Percentiles rank a stretch among this genome's conserved stretches.
Conservation (phyloP, 176 grass and related monocot genomes). For the Alloteropsis semialata region DNA sequence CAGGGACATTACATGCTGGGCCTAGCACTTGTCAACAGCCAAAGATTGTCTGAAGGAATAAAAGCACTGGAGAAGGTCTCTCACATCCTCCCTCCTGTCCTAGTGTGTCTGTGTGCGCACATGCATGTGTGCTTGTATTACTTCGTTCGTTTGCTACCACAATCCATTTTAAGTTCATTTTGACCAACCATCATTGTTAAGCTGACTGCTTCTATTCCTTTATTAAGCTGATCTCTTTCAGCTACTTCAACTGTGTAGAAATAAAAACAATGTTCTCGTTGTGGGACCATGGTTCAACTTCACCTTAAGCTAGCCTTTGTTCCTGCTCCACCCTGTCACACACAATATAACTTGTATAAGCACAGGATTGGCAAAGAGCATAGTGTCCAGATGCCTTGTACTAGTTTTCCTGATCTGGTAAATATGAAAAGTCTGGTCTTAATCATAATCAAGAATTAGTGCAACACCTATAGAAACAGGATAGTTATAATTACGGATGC, state of each 20-base stretch:
- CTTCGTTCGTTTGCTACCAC: neutral
- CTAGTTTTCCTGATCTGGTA: neutral
- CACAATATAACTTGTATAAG: neutral
- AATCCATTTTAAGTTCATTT: neutral
- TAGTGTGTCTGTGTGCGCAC: neutral
- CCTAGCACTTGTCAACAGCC: constrained; percentile 65
- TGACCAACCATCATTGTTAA: neutral
- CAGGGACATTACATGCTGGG: constrained; percentile 90
- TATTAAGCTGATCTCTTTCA: neutral
- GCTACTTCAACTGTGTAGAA: neutral
- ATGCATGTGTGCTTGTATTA: neutral
- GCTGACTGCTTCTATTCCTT: neutral
- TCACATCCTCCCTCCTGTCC: neutral
- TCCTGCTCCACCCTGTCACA: neutral
- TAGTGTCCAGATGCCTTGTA: neutral
- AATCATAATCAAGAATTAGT: neutral
- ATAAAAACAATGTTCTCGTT: constrained; percentile 12
- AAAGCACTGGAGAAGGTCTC: constrained; percentile 86
- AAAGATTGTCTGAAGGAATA: constrained; percentile 71
- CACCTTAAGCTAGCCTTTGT: neutral
- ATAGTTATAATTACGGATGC: neutral
- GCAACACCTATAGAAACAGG: neutral
- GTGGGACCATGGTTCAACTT: neutral
- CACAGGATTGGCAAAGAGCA: neutral
- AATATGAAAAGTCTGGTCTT: neutral